These are phyloP conservation scores for Prunus dulcis DNA, from an alignment of 306 rosid species.

Conservation along the genomic window DNA sequence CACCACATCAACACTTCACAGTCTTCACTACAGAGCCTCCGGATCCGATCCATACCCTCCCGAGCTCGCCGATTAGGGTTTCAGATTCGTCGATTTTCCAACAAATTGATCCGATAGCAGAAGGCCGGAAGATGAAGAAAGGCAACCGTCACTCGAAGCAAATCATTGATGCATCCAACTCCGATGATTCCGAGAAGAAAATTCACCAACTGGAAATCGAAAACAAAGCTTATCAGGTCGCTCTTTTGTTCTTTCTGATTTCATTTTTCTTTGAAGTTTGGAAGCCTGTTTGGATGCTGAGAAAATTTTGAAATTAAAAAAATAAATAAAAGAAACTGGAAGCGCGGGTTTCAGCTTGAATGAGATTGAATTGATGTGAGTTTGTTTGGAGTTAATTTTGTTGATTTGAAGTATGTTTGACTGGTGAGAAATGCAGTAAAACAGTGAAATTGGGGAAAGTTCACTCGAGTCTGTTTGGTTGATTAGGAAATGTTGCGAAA, in stretches of 20 bases:
- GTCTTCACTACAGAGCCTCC: neutral
- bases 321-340: neutral
- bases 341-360: neutral
- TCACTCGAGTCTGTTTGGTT: neutral
- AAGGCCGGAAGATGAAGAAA: constrained; percentile 49
- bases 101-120: neutral
- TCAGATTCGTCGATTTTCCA: neutral
- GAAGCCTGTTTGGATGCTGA: constrained; percentile 15
- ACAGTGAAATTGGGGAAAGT: neutral
- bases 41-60: neutral
- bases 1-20: neutral
- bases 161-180: constrained; percentile 32
- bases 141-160: constrained; percentile 66
- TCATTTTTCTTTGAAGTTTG: neutral
- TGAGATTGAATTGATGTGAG: neutral
- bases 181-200: constrained; percentile 36
- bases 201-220: constrained; percentile 54
- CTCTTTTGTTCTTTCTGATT: neutral
- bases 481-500: neutral
- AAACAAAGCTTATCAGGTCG: constrained; percentile 65
- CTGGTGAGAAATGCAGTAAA: neutral
- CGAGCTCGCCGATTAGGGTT: neutral
- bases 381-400: neutral
- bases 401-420: neutral
- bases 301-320: constrained; percentile 1